Conservation (phyloP, 2,329 filamentous ascomycete genomes). For the Cytospora mali region DNA sequence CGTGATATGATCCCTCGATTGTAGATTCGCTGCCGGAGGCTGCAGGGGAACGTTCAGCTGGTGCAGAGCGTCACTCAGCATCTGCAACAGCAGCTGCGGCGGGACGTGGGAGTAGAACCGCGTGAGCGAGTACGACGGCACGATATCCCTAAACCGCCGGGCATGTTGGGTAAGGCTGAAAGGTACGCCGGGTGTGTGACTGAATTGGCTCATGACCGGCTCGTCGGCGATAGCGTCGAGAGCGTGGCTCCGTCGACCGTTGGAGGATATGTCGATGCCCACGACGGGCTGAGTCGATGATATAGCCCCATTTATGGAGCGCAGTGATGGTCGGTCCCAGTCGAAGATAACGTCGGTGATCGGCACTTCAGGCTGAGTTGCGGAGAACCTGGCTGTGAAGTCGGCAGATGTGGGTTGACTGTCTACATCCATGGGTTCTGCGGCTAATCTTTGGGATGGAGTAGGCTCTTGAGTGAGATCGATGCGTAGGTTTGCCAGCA, state of each 20-base stretch:
- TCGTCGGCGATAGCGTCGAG: conserved; percentile 77
- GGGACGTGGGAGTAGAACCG: conserved; percentile 89
- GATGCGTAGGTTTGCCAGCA: conserved; percentile 89
- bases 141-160: conserved; percentile 84
- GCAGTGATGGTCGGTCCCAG: conserved; percentile 76
- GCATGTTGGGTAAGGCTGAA: conserved; percentile 87
- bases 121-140: conserved; percentile 83
- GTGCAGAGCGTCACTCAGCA: conserved; percentile 80
- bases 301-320: conserved; percentile 50
- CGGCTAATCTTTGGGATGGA: conserved; percentile 43
- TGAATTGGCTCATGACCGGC: conserved; percentile 85
- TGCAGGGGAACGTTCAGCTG: conserved; percentile 79
- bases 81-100: conserved; percentile 73
- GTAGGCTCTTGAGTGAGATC: conserved; percentile 75
- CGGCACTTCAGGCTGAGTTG: conserved; percentile 84
- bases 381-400: conserved; percentile 60
- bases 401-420: conserved; percentile 37
- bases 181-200: conserved; percentile 74
- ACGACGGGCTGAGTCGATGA: conserved; percentile 55
- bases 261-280: conserved; percentile 40
- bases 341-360: conserved; percentile 78
- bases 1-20: conserved; percentile 57
- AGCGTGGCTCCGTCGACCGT: conserved; percentile 40
- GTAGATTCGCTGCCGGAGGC: conserved; percentile 43
- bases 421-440: conserved; percentile 74